Conservation (phyloP, 2,329 filamentous ascomycete species). For the Periconia digitata region DNA sequence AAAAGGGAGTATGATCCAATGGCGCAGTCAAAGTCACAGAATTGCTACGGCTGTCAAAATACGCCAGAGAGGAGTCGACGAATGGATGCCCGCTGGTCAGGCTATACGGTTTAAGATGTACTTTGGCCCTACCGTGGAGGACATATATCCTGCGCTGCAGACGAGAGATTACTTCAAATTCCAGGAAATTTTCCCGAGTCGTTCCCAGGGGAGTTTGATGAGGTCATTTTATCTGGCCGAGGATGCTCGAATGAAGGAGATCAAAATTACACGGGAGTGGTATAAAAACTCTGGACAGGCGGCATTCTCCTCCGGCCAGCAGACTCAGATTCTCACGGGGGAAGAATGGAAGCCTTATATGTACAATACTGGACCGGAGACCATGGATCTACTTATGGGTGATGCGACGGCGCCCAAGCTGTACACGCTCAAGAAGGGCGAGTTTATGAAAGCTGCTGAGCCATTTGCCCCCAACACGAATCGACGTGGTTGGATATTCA, state of each 20-base stretch:
- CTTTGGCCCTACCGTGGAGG: constrained; percentile 55
- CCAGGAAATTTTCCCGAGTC: constrained; percentile 54
- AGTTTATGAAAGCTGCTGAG: constrained; percentile 49
- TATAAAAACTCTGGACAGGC: constrained; percentile 49
- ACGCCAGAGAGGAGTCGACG: constrained; percentile 30
- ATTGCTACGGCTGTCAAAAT: constrained; percentile 8
- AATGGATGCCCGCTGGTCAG: constrained; percentile 35
- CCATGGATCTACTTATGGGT: constrained; percentile 54
- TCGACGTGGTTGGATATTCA: constrained; percentile 56
- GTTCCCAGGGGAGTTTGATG: constrained; percentile 41
- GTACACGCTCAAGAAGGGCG: constrained; percentile 46
- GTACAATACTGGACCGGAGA: constrained; percentile 27
- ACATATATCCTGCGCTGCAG: constrained; percentile 51
- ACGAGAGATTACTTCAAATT: constrained; percentile 55
- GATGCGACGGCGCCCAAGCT: constrained; percentile 48
- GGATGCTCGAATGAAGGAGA: constrained; percentile 48
- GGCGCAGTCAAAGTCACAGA: background rate
- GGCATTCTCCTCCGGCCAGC: constrained; percentile 48
- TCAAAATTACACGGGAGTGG: constrained; percentile 55
- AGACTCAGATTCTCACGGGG: constrained; percentile 34
- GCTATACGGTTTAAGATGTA: constrained; percentile 50
- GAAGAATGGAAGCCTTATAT: constrained; percentile 49
- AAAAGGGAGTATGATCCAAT: background rate
- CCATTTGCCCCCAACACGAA: constrained; percentile 28
- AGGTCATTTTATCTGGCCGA: constrained; percentile 48